Evolutionary conservation across 495 filamentous ascomycete genomes (phyloP), one percentile per base, ranked within the genome.

Genomic region (Neurospora discreta): DNA sequence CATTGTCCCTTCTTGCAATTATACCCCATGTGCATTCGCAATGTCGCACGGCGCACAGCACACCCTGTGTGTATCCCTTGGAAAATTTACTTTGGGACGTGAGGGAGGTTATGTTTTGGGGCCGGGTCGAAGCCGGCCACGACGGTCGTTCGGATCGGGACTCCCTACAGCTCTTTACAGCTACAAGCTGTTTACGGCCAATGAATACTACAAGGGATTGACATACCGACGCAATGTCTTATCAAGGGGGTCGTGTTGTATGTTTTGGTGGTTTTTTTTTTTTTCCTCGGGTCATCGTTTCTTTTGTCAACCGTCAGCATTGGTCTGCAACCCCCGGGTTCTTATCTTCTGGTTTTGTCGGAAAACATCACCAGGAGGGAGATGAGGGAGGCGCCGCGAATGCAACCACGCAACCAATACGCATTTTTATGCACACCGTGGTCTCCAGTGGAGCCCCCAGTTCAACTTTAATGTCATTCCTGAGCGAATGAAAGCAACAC

Each of bases 201-300:
- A 72, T 73, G 71, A 23, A 70, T 74, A 72, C 70, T 75, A 68
- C 72, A 70, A 74, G 76, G 69, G 76, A 79, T 77, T 71, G 72
- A 39, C 76, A 74, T 75, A 77, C 74, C 75, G 76, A 76, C 76
- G 76, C 73, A 71, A 74, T 78, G 78, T 77, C 78, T 79, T 75
- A 79, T 72, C 33, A 33, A 20, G 20, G 20, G 20, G 23, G 44
- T 26, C 46, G 20, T 58, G 23, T 30, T 30, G 11, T n/a, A n/a
- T n/a, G n/a, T n/a, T n/a, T n/a, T n/a, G n/a, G n/a, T 13, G 23
- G 10, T 46, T 46, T 46, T 10, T n/a, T 2, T 36, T 5, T 36
- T 46, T 10, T n/a, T 2, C 6, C 0, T 36, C 16, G 16, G 2
- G 20, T 20, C 44, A 23, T 26, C 9, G 44, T 52, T 58, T 20